These are phyloP conservation scores for Pachysandra terminalis DNA, from an alignment of 164 flowering plant genomes.

Conservation along the genomic window DNA sequence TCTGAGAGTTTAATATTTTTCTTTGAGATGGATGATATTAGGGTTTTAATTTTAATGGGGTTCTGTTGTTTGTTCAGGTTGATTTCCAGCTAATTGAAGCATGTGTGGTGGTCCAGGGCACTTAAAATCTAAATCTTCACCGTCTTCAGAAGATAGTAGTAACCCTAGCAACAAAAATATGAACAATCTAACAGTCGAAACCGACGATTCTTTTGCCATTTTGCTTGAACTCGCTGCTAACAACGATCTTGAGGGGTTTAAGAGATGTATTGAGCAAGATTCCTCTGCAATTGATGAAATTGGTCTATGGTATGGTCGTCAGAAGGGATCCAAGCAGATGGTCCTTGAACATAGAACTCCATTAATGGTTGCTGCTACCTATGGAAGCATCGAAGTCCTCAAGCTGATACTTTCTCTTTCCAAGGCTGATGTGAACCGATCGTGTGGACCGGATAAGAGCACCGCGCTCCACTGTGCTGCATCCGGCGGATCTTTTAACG, in stretches of 20 bases:
- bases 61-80: slow-evolving; percentile 18
- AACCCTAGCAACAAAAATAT: no score
- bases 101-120: no score
- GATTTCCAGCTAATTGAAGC: no score
- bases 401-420: slow-evolving; percentile 8
- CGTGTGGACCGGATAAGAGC: slow-evolving; percentile 10
- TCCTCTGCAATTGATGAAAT: background rate
- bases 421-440: slow-evolving; percentile 9
- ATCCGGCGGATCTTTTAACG: slow-evolving; percentile 8
- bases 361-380: slow-evolving; percentile 18
- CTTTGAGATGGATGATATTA: no score
- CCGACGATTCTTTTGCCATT: background rate
- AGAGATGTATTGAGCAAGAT: background rate
- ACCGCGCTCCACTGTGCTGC: slow-evolving; percentile 17
- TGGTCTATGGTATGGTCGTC: slow-evolving; percentile 11
- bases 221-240: slow-evolving; percentile 12
- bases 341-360: slow-evolving; percentile 11
- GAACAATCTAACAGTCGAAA: background rate
- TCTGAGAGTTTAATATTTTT: no score
- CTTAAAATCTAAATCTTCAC: no score
- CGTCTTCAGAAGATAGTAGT: no score
- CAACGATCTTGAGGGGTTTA: slow-evolving; percentile 9
- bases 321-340: background rate
- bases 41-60: background rate
- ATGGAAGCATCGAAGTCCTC: slow-evolving; percentile 16